These are phyloP conservation scores for Monascus purpureus DNA, from an alignment of 495 filamentous ascomycete species.

Conservation along the genomic window DNA sequence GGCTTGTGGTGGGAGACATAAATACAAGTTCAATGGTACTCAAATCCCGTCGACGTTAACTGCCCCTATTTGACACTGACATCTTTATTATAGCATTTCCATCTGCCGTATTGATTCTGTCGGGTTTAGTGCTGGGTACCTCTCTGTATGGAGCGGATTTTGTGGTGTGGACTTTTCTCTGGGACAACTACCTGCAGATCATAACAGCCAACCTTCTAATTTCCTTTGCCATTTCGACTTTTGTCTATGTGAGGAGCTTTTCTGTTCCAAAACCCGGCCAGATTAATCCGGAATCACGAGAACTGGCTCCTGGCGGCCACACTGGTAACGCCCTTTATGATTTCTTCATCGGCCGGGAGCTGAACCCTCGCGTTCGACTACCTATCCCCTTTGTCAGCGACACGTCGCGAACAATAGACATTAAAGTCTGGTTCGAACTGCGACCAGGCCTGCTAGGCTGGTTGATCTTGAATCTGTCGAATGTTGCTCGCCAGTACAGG, in stretches of 20 bases:
- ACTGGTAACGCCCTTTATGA: constrained; percentile 85
- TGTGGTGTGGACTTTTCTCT: constrained; percentile 80
- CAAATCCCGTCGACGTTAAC: constrained; percentile 2
- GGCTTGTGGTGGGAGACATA: constrained; percentile 55
- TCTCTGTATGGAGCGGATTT: constrained; percentile 66
- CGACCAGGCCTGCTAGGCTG: constrained; percentile 84
- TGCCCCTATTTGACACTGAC: constrained; percentile 1
- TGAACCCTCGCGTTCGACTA: constrained; percentile 76
- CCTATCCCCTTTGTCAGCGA: constrained; percentile 53
- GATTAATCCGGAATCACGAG: constrained; percentile 44
- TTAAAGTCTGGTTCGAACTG: constrained; percentile 84
- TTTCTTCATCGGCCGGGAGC: constrained; percentile 93
- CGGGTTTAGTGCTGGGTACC: constrained; percentile 56
- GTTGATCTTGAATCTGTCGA: constrained; percentile 75
- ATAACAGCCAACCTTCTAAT: constrained; percentile 74
- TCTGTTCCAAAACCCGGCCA: constrained; percentile 53
- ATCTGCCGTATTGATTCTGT: constrained; percentile 57
- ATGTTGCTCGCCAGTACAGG: constrained; percentile 77
- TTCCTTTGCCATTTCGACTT: constrained; percentile 50
- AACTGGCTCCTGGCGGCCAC: constrained; percentile 69
- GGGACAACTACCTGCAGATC: constrained; percentile 77
- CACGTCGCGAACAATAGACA: constrained; percentile 52
- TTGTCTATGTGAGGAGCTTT: constrained; percentile 71
- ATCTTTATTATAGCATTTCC: constrained; percentile 46
- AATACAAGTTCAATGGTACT: constrained; percentile 82